Evolutionary conservation across 2,329 filamentous ascomycete species (phyloP), one percentile per base, ranked within the genome.

Genomic region (Fusarium virguliforme): DNA sequence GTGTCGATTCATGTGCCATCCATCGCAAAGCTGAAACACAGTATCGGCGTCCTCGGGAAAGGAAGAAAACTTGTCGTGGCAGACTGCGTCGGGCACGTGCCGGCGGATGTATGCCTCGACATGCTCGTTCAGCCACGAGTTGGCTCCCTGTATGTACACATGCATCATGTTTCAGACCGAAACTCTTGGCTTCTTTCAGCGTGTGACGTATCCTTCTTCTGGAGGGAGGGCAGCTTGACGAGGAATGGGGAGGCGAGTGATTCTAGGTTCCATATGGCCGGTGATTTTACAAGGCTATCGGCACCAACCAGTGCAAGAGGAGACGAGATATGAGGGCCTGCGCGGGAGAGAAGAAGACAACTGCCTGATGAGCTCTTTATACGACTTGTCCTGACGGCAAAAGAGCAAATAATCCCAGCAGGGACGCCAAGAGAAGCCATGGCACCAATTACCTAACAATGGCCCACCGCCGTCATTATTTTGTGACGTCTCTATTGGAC

Each of bases 11-110:
- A 82, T 65, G 13, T 74, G 75, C 77, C 78, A 81, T 6, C 80
- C 81, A 35, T 81, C 77, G 40, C 80, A 80, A 30, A 75, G 75
- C 37, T 82, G 79, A 18, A 81, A 79, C 1, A 77, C 65, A 0
- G 57, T 67, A 2, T 70, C 57, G 1, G 71, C 71, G 10, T 74
- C 60, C 1, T 61, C 10, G 0, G 79, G 80, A 5, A 82, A 73
- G 0, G 78, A 60, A 1, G 62, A 63, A 28, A 79, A 73, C 22
- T 77, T 62, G 8, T 81, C 61, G 48, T 79, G 51, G 37, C 77
- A 81, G 40, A 75, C 63, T 5, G 74, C 73, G 6, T 77, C 73
- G 0, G 76, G 77, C 0, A 78, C 73, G 26, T 81, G 77, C 1
- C 62, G 62, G 6, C 59, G 69, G 54, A 82, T 76, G 41, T 73